A percentile compares a stretch with the other conserved stretches of the same genome.
Conservation (phyloP, 1,139 yeast genomes). For the Candida sojae region DNA sequence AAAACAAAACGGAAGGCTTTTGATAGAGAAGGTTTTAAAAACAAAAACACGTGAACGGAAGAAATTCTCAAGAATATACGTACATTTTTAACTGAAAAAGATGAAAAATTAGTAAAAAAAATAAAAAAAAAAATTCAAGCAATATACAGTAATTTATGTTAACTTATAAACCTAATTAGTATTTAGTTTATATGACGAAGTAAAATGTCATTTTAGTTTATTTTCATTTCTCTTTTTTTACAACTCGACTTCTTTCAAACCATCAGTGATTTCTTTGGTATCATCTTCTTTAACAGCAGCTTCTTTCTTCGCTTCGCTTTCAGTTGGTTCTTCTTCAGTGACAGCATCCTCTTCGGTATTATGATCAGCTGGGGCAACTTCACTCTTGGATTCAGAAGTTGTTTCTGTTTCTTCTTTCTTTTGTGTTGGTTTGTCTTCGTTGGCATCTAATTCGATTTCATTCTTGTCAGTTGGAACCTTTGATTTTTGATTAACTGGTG, state of each 20-base stretch:
- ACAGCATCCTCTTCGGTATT: neutral
- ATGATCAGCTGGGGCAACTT: no score
- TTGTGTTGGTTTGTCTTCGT: conserved; percentile 8
- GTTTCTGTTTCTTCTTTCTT: conserved; percentile 12
- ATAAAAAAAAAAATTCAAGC: conserved; percentile 1
- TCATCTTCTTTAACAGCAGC: conserved; percentile 5
- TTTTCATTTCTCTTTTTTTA: conserved; percentile 1
- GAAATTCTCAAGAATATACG: neutral
- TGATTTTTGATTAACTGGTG: conserved; percentile 4
- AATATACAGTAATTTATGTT: neutral
- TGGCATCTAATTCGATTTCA: conserved; percentile 7
- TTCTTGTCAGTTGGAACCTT: conserved; percentile 7
- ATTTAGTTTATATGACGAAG: no score
- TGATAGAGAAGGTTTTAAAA: neutral
- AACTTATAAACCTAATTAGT: neutral
- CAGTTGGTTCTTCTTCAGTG: conserved; percentile 2
- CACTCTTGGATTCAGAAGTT: neutral
- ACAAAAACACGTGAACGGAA: neutral
- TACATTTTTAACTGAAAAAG: neutral
- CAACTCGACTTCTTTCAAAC: conserved; percentile 14
- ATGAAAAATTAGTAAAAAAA: neutral
- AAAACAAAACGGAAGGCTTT: no score
- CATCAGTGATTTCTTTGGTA: conserved; percentile 6
- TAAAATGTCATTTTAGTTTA: neutral
- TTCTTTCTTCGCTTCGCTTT: conserved; percentile 8